Percentiles rank a stretch among this genome's conserved stretches.
These are phyloP conservation scores for Colletotrichum sojae DNA, from an alignment of 2,329 filamentous ascomycete genomes.

Conservation along the genomic window DNA sequence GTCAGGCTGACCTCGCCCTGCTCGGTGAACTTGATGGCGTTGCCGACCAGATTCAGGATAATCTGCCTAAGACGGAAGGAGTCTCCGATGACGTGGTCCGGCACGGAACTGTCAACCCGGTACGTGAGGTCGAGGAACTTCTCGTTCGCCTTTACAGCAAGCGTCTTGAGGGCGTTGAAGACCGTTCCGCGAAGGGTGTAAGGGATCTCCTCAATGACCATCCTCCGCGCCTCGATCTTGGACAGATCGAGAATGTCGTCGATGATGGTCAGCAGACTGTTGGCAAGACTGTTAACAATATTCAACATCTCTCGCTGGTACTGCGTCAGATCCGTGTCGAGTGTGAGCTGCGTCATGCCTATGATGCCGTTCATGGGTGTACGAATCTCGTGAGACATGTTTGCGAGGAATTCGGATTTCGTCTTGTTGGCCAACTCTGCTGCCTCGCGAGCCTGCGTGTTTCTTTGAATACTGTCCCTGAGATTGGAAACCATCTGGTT, in stretches of 20 bases:
- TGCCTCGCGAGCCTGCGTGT: constrained; percentile 94
- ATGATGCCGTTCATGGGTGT: constrained; percentile 99
- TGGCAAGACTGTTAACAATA: constrained; percentile 96
- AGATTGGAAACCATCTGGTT: constrained; percentile 99
- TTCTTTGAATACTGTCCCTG: constrained; percentile 95
- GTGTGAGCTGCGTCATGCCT: constrained; percentile 95
- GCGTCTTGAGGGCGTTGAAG: constrained; percentile 95
- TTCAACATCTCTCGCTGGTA: constrained; percentile 99
- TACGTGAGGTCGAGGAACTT: constrained; percentile 94
- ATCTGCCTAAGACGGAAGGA: constrained; percentile 97
- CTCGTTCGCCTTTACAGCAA: constrained; percentile 98
- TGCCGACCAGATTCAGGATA: constrained; percentile 96
- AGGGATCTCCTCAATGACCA: constrained; percentile 98
- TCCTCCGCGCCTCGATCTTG: constrained; percentile 93
- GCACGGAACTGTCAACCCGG: constrained; percentile 92
- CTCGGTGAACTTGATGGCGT: constrained; percentile 99
- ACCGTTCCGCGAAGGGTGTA: constrained; percentile 95
- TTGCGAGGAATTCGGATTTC: constrained; percentile 97
- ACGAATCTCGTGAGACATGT: constrained; percentile 98
- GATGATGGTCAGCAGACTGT: constrained; percentile 96
- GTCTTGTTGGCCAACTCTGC: constrained; percentile 98
- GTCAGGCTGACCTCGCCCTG: constrained; percentile 95
- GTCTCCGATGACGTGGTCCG: constrained; percentile 95
- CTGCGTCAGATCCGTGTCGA: constrained; percentile 94
- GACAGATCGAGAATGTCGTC: constrained; percentile 84